Evolutionary conservation across 2,329 filamentous ascomycete species (phyloP), one percentile per base, ranked within the genome.

Genomic region (Penicillium sclerotiorum): DNA sequence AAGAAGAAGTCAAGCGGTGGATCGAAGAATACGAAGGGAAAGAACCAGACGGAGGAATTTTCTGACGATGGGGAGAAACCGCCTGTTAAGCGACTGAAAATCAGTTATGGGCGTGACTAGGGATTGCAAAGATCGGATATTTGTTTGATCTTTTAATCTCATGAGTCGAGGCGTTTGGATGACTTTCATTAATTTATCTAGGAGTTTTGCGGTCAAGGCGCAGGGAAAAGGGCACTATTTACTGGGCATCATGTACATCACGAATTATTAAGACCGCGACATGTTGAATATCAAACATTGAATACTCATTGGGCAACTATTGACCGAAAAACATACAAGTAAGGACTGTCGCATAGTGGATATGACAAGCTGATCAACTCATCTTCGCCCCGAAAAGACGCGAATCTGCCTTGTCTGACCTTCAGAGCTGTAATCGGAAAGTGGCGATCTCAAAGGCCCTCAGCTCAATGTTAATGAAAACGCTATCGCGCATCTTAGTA

Each of bases 381-480:
- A n/a, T n/a, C n/a, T n/a, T n/a, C n/a, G n/a, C n/a, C n/a, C n/a
- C n/a, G n/a, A n/a, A n/a, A n/a, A n/a, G n/a, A n/a, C 17, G 17
- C 4, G 22, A 15, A 27, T 11, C 5, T 11, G 30, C 5, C 17
- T 7, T 15, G 4, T n/a, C n/a, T 4, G 12, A 22, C 1, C n/a
- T 21, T 59, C 62, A 81, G 56, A 83, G 64, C 62, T 82, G 78
- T 60, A 93, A 73, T 65, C 87, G 83, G 69, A 83, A 94, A 1
- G 89, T 94, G 17, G 86, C 89, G 50, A 96, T 88, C 77, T 96
- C 91, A 70, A 95, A 96, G 17, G 90, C 83, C 60, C 88, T 80
- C 58, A 96, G 67, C 45, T 82, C 80, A 59, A 94, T 82, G 38
- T 78, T 68, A 50, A 89, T 81, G 59, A 74, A 71, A 12, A 70